Evolutionary conservation across 345 rosid species (phyloP).

Genomic region (Luvunga scandens): DNA sequence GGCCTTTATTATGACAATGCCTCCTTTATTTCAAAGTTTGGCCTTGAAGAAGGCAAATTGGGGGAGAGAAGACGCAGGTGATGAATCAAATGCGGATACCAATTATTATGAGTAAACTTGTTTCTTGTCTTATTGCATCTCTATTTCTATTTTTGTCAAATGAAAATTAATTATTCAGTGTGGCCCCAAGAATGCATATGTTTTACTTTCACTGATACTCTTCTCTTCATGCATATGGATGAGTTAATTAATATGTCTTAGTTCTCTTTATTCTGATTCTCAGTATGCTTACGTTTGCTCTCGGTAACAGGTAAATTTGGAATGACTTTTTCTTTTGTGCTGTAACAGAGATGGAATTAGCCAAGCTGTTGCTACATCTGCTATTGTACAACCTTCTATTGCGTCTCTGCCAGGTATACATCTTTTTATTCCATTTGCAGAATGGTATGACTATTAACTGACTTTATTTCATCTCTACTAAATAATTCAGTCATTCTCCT

Average conservation of each 20-base stretch:
- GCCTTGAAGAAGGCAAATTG: slow-evolving; percentile 1
- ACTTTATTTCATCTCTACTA: background rate
- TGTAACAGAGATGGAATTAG: slow-evolving; percentile 15
- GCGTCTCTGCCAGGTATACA: slow-evolving; percentile 14
- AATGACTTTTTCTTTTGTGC: slow-evolving; percentile 5
- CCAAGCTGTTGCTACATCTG: slow-evolving; percentile 7
- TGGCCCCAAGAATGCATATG: background rate
- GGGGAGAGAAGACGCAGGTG: slow-evolving; percentile 10
- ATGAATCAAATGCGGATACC: background rate
- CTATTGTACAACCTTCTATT: slow-evolving; percentile 12
- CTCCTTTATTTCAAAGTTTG: slow-evolving; percentile 3
- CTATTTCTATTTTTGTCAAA: background rate
- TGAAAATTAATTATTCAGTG: background rate
- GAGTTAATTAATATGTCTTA: background rate
- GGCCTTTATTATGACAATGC: no score
- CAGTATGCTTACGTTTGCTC: background rate
- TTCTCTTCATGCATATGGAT: background rate
- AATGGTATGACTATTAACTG: background rate
- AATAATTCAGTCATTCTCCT: background rate
- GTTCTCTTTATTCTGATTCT: background rate
- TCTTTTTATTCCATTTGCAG: background rate
- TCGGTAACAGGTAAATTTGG: background rate
- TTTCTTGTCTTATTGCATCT: slow-evolving; percentile 3
- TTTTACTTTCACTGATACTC: background rate
- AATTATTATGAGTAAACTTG: slow-evolving; percentile 15